A percentile compares a stretch with the other conserved stretches of the same genome.
Evolutionary conservation across 2,329 filamentous ascomycete genomes (phyloP).

Genomic region (Aspergillus aculeatinus): DNA sequence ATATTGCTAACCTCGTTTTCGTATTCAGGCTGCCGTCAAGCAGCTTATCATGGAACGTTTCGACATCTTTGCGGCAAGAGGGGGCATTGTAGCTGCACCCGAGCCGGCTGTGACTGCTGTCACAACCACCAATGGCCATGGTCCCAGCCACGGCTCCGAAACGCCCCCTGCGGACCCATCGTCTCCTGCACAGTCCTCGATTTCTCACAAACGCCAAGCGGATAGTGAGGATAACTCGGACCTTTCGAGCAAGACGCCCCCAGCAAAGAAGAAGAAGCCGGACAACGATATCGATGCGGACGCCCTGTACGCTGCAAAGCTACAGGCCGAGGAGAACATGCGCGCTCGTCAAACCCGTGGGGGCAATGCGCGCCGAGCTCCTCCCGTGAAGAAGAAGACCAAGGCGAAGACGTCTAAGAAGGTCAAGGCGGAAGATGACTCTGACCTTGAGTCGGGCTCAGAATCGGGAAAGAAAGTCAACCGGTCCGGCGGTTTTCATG

Average conservation of each 20-base stretch:
- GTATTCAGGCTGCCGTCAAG: conserved; percentile 64
- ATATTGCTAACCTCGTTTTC: conserved; percentile 17
- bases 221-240: conserved; percentile 45
- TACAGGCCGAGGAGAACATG: conserved; percentile 90
- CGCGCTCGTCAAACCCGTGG: conserved; percentile 74
- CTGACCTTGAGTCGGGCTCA: conserved; percentile 67
- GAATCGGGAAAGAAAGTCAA: conserved; percentile 62
- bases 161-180: conserved; percentile 29
- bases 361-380: conserved; percentile 60
- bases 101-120: conserved; percentile 20
- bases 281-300: conserved; percentile 73
- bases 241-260: conserved; percentile 36
- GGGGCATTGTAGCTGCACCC: conserved; percentile 37
- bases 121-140: conserved; percentile 37
- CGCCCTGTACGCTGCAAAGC: conserved; percentile 77
- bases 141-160: conserved; percentile 22
- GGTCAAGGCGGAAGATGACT: conserved; percentile 75
- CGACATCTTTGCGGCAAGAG: conserved; percentile 60
- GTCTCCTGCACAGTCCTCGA: conserved; percentile 35
- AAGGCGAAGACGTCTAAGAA: conserved; percentile 61
- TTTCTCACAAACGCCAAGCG: conserved; percentile 42
- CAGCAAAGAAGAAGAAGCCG: conserved; percentile 60
- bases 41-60: conserved; percentile 71
- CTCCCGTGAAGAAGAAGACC: conserved; percentile 63
- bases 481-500: conserved; percentile 87